Conservation (phyloP, 352 stramenopile genomes). For the Pythium scleroteichum region DNA sequence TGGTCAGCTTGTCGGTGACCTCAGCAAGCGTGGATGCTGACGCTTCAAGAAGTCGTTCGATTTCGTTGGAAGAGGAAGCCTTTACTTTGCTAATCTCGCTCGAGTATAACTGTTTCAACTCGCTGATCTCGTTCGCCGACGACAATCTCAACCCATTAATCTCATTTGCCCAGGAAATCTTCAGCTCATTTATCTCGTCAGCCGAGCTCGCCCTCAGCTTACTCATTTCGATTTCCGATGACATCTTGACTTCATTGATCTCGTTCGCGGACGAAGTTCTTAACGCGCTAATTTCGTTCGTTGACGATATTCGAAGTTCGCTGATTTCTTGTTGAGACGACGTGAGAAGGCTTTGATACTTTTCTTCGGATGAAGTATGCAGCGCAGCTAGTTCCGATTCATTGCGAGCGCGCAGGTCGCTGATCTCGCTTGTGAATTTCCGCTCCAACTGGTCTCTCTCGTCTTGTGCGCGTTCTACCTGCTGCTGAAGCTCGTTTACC, state of each 20-base stretch:
- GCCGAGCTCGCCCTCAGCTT: too few species aligned
- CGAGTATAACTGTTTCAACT: too few species aligned
- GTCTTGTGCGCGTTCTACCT: conserved; percentile 3
- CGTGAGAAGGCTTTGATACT: conserved; percentile 24
- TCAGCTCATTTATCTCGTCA: too few species aligned
- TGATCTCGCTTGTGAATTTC: background rate
- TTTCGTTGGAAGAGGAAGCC: conserved; percentile 7
- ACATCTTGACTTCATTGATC: too few species aligned
- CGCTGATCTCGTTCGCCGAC: conserved; percentile 5
- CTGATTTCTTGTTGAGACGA: conserved; percentile 31
- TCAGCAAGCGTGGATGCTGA: conserved; percentile 22
- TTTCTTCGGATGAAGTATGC: conserved; percentile 14
- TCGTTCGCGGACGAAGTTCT: too few species aligned
- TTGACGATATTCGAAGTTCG: conserved; percentile 20
- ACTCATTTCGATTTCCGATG: too few species aligned
- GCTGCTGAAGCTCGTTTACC: conserved; percentile 20
- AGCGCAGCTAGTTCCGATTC: conserved; percentile 4
- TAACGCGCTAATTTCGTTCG: background rate
- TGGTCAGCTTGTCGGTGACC: conserved; percentile 21
- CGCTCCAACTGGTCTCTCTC: conserved; percentile 9
- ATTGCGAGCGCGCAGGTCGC: background rate
- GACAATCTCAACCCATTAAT: conserved; percentile 29
- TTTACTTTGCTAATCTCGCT: conserved; percentile 32
- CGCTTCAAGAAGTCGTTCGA: conserved; percentile 22
- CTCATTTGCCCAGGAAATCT: background rate